Base-by-base conservation (phyloP, 306 rosid species). In the Astragalus glycyphyllos region DNA sequence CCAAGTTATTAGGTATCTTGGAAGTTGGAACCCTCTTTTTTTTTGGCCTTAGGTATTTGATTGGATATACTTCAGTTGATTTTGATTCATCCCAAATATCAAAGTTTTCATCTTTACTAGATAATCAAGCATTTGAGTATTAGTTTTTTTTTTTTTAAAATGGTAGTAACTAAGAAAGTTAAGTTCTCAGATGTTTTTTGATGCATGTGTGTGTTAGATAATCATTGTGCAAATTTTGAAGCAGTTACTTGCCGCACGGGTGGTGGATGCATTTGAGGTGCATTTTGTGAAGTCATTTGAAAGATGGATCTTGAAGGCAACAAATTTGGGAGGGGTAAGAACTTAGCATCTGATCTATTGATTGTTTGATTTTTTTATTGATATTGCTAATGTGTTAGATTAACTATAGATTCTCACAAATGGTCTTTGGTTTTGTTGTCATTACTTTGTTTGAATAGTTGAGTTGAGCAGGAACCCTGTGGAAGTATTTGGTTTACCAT, bases 301-400 rank as follows among this genome's bases (percentile, higher is more conserved):
- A 68, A 68, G 76, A 79, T 74, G 83, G 69, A 65, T 80, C 61
- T 65, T 66, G 75, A 71, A 53, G 68, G 61, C 41, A 71, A 35
- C 10, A 51, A 17, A 20, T 67, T 72, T 72, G 82, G 79, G 46
- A 58, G 37, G 56, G 79, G 78, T 72, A 72, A 72, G 69, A 77
- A 55, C 65, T 54, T 38, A 47, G 31, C 11, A 69, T 61, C 14
- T 67, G 26, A 7, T 54, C 42, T 54, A 11, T 58, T 69, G 17
- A 11, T 48, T 62, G 45, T 66, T 42, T 51, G 16, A 8, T 38
- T 58, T 49, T 48, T 58, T 59, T 32, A 56, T 50, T 68, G 64
- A 26, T 49, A 15, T 6, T 38, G 55, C 7, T 4, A 38, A 34
- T 65, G 29, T 65, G 51, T 31, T 11, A 9, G 11, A 34, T 26